Base-by-base conservation (phyloP, 495 filamentous ascomycete genomes). In the Hyaloscypha finlandica region DNA sequence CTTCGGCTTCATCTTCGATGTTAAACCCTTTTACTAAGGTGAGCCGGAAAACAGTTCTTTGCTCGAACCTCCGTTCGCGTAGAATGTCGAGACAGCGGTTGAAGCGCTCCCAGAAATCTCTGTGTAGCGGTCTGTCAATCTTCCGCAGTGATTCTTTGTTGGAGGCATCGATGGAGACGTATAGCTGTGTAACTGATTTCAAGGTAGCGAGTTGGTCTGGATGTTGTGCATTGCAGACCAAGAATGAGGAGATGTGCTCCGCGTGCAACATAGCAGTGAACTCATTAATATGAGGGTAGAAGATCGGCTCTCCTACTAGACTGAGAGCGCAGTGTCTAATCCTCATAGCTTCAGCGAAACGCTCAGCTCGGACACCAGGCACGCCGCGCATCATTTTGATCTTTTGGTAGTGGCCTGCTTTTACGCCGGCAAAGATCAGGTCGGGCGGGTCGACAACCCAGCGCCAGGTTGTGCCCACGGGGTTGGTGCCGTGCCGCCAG, bases 161-260 rank as follows among this genome's bases (percentile, higher is more conserved):
- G 66, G 89, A 91, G 0, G 94, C 94, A 74, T 98, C 94, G 75
- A 98, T 97, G 63, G 88, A 92, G 67, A 98, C 94, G 77, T 98
- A 98, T 4, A 98, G 83, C 74, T 98, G 94, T 0, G 94, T 98
- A 37, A 97, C 93, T 42, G 87, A 90, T 63, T 88, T 78, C 30
- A 98, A 81, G 0, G 89, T 83, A 12, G 90, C 91, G 30, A 98
- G 86, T 73, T 97, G 91, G 42, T 93, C 92, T 12, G 94, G 94
- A 76, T 98, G 94, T 74, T 98, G 94, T n/a, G 94, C 94, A 76
- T 98, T 98, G 81, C 94, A 98, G 59, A 98, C 94, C 0, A 98
- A 83, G 81, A 98, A 98, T 55, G 89, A 94, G 19, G 92, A 96
- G 71, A 98, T 96, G 74, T 86, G 90, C 74, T 95, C 91, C 22